Base-by-base conservation (phyloP, 2,329 filamentous ascomycete genomes). In the Penicillium sp. region DNA sequence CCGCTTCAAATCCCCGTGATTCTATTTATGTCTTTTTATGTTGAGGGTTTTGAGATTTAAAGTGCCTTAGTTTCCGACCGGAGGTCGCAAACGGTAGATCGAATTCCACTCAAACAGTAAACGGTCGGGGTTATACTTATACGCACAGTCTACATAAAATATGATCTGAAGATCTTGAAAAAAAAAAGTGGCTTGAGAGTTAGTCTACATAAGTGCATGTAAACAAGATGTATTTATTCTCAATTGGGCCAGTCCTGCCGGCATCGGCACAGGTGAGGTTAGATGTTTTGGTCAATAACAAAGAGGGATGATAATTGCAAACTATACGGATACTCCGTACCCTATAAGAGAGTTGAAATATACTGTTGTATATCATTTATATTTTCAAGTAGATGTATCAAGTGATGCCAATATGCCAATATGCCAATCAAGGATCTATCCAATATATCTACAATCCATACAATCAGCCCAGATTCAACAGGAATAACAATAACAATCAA, bases 111-210 rank as follows among this genome's bases (percentile, higher is more conserved):
- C 21, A 8, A 13, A 27, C 35, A 50, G 15, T 50, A 17, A 50
- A 41, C 49, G 36, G 49, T 12, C 38, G 17, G 29, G 19, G 8
- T 13, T 13, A 23, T 33, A 27, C 27, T 31, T 12, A 10, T 39
- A 50, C 33, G 25, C 49, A 33, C 49, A 19, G 36, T 36, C 23
- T 39, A 39, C 53, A 56, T 56, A 41, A 43, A 50, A 43, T 33
- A 10, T 35, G 36, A 31, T 41, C 53, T 36, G 51, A 31, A 49
- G 42, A 49, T 33, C 15, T 23, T 7, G 19, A 5, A 15, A 6
- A 19, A 25, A 19, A 25, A 38, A 27, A 25, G 23, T 42, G 47
- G 6, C 3, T 36, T 21, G 13, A 8, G 27, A 10, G 17, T 35
- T 29, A 29, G 3, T 38, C 47, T 23, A 17, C 39, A 29, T 17